Percentiles rank a stretch among this genome's conserved stretches.
Conservation (phyloP, 2,329 filamentous ascomycete genomes). For the Tolypocladium capitatum region DNA sequence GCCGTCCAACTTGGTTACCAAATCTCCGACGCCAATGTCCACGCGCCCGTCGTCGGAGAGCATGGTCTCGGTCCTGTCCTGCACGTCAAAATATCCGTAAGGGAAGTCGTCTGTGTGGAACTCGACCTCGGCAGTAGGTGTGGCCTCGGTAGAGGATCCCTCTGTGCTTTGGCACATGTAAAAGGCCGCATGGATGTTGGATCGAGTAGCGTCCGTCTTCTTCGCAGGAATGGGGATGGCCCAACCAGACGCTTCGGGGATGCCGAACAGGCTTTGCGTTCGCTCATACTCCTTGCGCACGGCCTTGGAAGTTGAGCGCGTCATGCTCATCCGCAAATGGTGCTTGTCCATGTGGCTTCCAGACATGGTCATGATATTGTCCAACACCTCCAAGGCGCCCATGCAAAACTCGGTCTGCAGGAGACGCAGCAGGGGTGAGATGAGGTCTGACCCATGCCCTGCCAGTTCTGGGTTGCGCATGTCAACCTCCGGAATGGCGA, state of each 20-base stretch:
- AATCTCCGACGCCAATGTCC: constrained; percentile 58
- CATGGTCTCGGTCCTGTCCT: constrained; percentile 78
- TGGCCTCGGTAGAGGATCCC: constrained; percentile 42
- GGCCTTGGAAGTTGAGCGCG: constrained; percentile 68
- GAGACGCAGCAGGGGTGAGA: constrained; percentile 79
- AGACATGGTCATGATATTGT: constrained; percentile 91
- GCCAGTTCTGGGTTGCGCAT: constrained; percentile 87
- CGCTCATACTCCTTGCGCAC: constrained; percentile 90
- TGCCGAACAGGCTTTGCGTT: constrained; percentile 89
- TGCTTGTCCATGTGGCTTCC: constrained; percentile 87
- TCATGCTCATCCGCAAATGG: constrained; percentile 97
- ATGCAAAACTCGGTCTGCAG: constrained; percentile 90
- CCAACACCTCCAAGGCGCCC: constrained; percentile 79
- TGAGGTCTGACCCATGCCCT: constrained; percentile 82
- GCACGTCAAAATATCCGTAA: constrained; percentile 61
- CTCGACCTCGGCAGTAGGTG: constrained; percentile 73
- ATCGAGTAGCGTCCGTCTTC: constrained; percentile 73
- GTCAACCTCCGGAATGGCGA: constrained; percentile 78
- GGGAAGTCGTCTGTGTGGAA: constrained; percentile 85
- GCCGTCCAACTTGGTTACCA: constrained; percentile 68
- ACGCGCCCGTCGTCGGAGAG: constrained; percentile 69
- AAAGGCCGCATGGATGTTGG: constrained; percentile 91
- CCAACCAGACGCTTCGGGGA: constrained; percentile 92
- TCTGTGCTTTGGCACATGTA: constrained; percentile 74
- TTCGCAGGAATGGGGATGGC: constrained; percentile 86